A percentile compares a stretch with the other conserved stretches of the same genome.
phyloP scores from a whole-genome alignment of 495 filamentous ascomycete species.

The Lepraria neglecta region DNA sequence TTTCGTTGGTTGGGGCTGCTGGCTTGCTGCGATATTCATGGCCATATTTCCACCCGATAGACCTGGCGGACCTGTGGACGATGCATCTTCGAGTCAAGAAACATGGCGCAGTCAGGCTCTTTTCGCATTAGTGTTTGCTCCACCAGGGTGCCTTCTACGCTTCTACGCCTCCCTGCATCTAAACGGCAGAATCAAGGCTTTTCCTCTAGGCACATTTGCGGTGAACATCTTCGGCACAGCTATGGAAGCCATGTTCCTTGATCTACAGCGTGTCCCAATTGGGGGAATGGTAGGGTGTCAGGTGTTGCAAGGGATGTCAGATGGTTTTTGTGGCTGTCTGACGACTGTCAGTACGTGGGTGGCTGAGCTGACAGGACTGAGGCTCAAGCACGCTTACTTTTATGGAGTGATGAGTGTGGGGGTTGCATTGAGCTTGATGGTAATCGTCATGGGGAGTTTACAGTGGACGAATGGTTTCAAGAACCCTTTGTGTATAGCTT shows the following conservation, averaged over 20 bases:
- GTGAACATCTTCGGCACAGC: slow-evolving; percentile 76
- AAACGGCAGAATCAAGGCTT: slow-evolving; percentile 59
- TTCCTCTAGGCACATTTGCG: slow-evolving; percentile 83
- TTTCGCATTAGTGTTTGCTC: slow-evolving; percentile 80
- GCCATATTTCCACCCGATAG: slow-evolving; percentile 68
- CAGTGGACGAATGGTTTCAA: slow-evolving; percentile 65
- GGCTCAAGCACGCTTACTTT: slow-evolving; percentile 61
- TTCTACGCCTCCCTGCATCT: slow-evolving; percentile 64
- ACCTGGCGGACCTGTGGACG: slow-evolving; percentile 29
- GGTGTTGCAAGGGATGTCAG: slow-evolving; percentile 74
- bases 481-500: slow-evolving; percentile 41
- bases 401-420: slow-evolving; percentile 66
- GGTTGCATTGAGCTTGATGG: slow-evolving; percentile 56
- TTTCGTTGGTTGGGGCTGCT: slow-evolving; percentile 61
- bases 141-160: slow-evolving; percentile 67
- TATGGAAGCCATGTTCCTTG: slow-evolving; percentile 59
- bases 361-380: slow-evolving; percentile 63
- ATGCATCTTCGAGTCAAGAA: slow-evolving; percentile 36
- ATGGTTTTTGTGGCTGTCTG: slow-evolving; percentile 86
- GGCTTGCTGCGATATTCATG: slow-evolving; percentile 74
- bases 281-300: slow-evolving; percentile 61
- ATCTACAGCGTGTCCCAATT: slow-evolving; percentile 57
- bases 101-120: slow-evolving; percentile 68
- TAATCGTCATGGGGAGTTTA: slow-evolving; percentile 75
- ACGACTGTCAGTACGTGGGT: slow-evolving; percentile 96